Evolutionary conservation across 257 asterid genomes (phyloP), one percentile per base, ranked within the genome.

Genomic region (Scutellaria galericulata): DNA sequence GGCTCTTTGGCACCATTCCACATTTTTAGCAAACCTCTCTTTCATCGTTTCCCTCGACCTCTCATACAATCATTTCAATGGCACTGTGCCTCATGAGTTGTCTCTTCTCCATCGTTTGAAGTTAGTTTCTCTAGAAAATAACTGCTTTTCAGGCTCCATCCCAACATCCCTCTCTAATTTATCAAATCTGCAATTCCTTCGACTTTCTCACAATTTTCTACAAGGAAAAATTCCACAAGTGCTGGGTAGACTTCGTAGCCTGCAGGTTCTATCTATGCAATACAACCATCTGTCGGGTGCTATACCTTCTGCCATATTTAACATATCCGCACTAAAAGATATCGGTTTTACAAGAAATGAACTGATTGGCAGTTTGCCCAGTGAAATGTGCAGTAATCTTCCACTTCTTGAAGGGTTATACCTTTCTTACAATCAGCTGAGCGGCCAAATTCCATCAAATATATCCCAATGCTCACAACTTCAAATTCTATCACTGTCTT

Each of bases 1-100:
- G n/a, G 27, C 54, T 73, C 14, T 37, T 20, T 0, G 78, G 58
- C 68, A 58, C 53, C 27, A 18, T 75, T 12, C 74, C 79, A 1
- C 69, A 2, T 54, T 66, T 11, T 3, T 75, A 7, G 79, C 74
- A 46, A 75, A 66, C 42, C 68, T 75, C 7, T 42, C 73, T 0
- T 74, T 74, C 50, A 73, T 74, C 6, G 60, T 65, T 52, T 74
- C 41, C 0, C 27, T 74, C 10, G 40, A 72, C 40, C 37, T 74
- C 0, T 6, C 44, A 3, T 37, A 3, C 71, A 73, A 73, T 46
- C 0, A 0, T 9, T 55, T 66, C 1, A 24, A 0, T 5, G 61
- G 61, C 7, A 10, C 14, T 5, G 9, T 75, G 9, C 80, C 80
- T 47, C 60, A 56, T 7, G 15, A 56, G 24, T 14, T 65, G 8